Base-by-base conservation (phyloP, 2,329 filamentous ascomycete genomes). In the Plenodomus lindquistii region DNA sequence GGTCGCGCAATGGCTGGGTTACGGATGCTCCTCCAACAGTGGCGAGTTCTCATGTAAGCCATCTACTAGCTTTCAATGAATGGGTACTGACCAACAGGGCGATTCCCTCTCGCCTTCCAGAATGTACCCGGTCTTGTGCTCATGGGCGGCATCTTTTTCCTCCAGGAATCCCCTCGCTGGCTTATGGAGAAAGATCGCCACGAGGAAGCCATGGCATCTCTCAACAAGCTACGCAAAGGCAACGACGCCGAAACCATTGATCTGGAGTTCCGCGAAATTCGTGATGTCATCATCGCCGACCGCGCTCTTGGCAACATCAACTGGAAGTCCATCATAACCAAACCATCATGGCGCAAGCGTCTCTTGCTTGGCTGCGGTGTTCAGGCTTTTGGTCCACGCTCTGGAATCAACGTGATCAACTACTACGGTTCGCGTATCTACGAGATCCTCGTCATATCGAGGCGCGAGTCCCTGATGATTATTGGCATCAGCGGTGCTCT, bases 151-250 rank as follows among this genome's bases (percentile, higher is more conserved):
- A 72, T 80, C 11, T 78, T 77, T 48, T 75, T 83, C 50, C 71
- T 85, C 1, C 82, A 83, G 0, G 83, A 86, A 58, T 84, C 81
- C 1, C 84, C 84, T 2, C 73, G 83, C 47, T 85, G 82, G 82
- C 71, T 85, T 9, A 78, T 83, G 44, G 75, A 76, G 47, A 77
- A 81, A 37, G 79, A 81, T 35, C 77, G 79, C 4, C 70, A 77
- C 10, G 81, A 83, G 29, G 77, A 85, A 57, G 60, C 58, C 16
- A 54, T 59, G 45, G 41, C 46, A 18, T 57, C 58, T 18, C 52
- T 63, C 10, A 46, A 49, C 31, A 59, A 56, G 37, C 57, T 63
- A 3, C 55, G 60, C 17, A 58, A 34, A 11, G 60, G 56, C 17
- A 54, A 46, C 20, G 52, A 61, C n/a, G 40, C 47, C 8, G 58